Conservation (phyloP, 163 green algal species). For the Scenedesmus sp. region DNA sequence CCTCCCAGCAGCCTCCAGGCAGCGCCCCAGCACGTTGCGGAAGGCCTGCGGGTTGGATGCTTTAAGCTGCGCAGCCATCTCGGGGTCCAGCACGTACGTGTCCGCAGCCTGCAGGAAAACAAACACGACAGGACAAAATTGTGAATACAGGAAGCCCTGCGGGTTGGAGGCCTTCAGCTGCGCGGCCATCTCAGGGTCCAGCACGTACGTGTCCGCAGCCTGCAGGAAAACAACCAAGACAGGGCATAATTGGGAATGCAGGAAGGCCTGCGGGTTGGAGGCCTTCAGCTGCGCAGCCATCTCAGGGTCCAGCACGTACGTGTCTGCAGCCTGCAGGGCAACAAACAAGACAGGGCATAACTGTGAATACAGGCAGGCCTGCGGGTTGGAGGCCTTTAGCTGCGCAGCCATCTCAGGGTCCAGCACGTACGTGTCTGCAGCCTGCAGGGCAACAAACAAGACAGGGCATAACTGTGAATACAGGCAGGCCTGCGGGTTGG, state of each 20-base stretch:
- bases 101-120: slow-evolving; percentile 64
- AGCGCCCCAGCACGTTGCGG: slow-evolving; percentile 85
- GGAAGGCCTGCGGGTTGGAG: slow-evolving; percentile 94
- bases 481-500: no score
- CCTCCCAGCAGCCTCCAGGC: slow-evolving; percentile 92
- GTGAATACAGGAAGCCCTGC: slow-evolving; percentile 94
- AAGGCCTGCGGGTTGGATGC: slow-evolving; percentile 95
- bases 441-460: slow-evolving; percentile 37
- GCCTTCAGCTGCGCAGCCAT: slow-evolving; percentile 93
- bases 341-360: no score
- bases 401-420: slow-evolving; percentile 92
- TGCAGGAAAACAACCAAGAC: background rate
- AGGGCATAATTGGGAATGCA: no score
- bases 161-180: slow-evolving; percentile 91
- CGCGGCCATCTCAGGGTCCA: slow-evolving; percentile 91
- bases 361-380: no score
- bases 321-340: slow-evolving; percentile 70
- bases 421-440: slow-evolving; percentile 85
- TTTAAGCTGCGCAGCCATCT: slow-evolving; percentile 92
- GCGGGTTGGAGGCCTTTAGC: slow-evolving; percentile 90
- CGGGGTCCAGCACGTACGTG: slow-evolving; percentile 89
- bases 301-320: slow-evolving; percentile 87
- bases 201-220: slow-evolving; percentile 85
- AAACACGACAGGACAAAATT: no score
- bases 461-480: no score